Evolutionary conservation across 2,329 filamentous ascomycete species (phyloP), one percentile per base, ranked within the genome.

Genomic region (Fusarium sp.): DNA sequence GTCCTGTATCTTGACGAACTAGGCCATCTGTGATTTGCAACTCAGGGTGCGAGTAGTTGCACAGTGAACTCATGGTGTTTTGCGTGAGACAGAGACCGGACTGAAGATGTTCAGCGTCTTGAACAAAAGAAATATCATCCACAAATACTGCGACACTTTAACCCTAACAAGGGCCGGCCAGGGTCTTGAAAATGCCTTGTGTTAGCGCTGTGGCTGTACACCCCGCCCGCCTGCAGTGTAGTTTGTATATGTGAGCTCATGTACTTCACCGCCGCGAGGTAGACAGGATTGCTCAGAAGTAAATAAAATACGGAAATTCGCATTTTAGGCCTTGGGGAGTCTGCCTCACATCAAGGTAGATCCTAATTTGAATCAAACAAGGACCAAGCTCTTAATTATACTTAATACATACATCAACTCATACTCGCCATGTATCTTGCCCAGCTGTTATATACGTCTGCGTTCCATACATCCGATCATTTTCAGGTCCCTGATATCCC

Each of bases 1-100:
- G 27, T 2, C 52, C 59, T 1, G 36, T 21, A 1, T 47, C 35
- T 6, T 64, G 59, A 10, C 31, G 59, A 5, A 20, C 13, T 2
- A 64, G 31, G 4, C 37, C 41, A 14, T 58, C 41, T 18, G 52
- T 58, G 4, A 58, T 36, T 43, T 58, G 51, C 4, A 47, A 41
- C 4, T 64, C 59, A 4, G 52, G 61, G 1, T 64, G 59, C 6
- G 46, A 58, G 7, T 64, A 64, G 21, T 64, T 64, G 21, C 59
- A 64, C 13, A 64, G 37, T n/a, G 41, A 48, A 36, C 36, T 35
- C 59, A 64, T 64, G 5, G 17, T n/a, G n/a, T n/a, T 14, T 11
- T 0, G 5, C 4, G 7, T 20, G 11, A 14, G 10, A 3, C 1
- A 11, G 3, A 7, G 7, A 5, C 11, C 5, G 5, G n/a, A 21